Conservation (phyloP, 1,139 yeast species). For the Yamadazyma diddensiae region DNA sequence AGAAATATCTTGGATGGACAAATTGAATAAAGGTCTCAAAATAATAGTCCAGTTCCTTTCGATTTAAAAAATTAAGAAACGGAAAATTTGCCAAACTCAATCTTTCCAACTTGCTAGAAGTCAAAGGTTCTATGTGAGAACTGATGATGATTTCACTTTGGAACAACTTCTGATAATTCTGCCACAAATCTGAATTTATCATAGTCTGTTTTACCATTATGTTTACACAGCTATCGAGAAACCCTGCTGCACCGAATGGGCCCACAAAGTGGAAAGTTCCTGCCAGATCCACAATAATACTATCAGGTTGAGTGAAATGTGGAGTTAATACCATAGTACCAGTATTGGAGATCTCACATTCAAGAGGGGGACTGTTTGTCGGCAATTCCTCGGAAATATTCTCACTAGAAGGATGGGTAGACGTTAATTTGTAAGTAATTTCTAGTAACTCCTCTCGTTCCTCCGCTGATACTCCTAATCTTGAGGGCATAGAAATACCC, state of each 20-base stretch:
- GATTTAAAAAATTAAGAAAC: constrained; percentile 11
- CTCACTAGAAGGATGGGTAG: not conserved
- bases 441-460: constrained; percentile 7
- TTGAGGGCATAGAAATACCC: constrained; percentile 36
- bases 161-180: constrained; percentile 5
- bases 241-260: constrained; percentile 15
- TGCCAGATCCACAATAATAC: constrained; percentile 13
- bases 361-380: too few species aligned
- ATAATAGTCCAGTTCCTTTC: constrained; percentile 28
- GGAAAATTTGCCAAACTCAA: constrained; percentile 3
- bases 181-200: constrained; percentile 6
- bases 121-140: constrained; percentile 7
- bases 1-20: constrained; percentile 38
- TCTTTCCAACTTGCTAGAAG: not conserved
- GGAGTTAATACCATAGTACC: not conserved
- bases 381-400: not conserved
- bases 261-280: constrained; percentile 16
- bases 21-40: constrained; percentile 33
- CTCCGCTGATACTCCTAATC: constrained; percentile 4
- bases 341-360: not conserved
- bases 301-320: constrained; percentile 9
- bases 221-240: constrained; percentile 9
- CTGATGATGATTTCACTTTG: constrained; percentile 12
- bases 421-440: constrained; percentile 2
- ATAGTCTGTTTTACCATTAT: constrained; percentile 7